Conservation (phyloP, 805 yeast species). For the Candida insectalens region DNA sequence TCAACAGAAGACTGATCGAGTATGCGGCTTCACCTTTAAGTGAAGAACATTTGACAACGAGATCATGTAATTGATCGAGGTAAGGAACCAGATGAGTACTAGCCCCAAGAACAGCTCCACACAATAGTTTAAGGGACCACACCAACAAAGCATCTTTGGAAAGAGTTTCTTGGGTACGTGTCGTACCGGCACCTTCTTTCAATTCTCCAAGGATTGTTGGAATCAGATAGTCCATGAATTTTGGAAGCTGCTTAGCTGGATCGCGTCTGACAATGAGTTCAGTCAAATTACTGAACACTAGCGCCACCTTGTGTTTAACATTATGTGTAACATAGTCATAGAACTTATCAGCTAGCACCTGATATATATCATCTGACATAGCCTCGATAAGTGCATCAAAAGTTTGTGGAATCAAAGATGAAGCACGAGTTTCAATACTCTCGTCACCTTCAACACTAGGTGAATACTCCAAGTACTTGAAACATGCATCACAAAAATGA, state of each 20-base stretch:
- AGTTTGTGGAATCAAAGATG: conserved; percentile 25
- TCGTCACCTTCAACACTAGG: conserved; percentile 47
- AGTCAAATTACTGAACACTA: conserved; percentile 60
- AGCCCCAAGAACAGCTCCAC: conserved; percentile 64
- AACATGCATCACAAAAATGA: conserved; percentile 47
- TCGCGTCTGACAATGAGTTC: conserved; percentile 64
- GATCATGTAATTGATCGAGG: conserved; percentile 33
- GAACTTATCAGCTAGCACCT: conserved; percentile 33
- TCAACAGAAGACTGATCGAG: conserved; percentile 45
- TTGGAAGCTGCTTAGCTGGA: conserved; percentile 36
- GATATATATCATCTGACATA: conserved; percentile 46
- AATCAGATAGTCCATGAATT: conserved; percentile 34
- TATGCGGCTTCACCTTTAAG: conserved; percentile 53
- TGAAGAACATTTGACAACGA: conserved; percentile 34
- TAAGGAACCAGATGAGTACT: conserved; percentile 37
- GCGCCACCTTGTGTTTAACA: conserved; percentile 50
- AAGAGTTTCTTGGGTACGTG: conserved; percentile 53
- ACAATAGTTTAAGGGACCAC: conserved; percentile 60
- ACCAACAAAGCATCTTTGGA: conserved; percentile 73
- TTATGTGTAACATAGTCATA: conserved; percentile 52
- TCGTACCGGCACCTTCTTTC: conserved; percentile 74
- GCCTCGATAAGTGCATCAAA: conserved; percentile 47
- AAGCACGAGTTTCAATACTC: conserved; percentile 41
- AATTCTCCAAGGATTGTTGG: conserved; percentile 56
- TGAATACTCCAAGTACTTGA: conserved; percentile 56